Conservation (phyloP, 1,139 yeast genomes). For the Debaryomycetaceae sp. region DNA sequence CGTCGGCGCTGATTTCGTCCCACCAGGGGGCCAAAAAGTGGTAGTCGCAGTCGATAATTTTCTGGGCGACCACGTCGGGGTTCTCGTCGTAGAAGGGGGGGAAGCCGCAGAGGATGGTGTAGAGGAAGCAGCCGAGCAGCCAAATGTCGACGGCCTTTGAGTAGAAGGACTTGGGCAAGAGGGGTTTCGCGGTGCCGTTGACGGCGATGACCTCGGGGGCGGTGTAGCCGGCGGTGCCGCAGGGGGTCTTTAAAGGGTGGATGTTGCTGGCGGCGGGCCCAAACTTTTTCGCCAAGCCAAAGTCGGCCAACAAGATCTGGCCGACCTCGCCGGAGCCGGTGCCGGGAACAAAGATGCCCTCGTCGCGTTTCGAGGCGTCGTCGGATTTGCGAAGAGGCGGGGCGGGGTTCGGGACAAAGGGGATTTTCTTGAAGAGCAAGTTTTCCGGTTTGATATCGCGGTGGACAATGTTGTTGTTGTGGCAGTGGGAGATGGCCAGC, state of each 20-base stretch:
- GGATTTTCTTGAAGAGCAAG: slow-evolving; percentile 48
- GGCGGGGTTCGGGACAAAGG: slow-evolving; percentile 28
- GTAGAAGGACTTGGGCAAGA: slow-evolving; percentile 58
- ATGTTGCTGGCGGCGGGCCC: slow-evolving; percentile 2
- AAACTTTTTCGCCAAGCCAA: slow-evolving; percentile 82
- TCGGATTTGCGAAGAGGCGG: slow-evolving; percentile 54
- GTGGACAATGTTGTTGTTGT: slow-evolving; percentile 82
- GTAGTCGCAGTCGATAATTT: slow-evolving; percentile 75
- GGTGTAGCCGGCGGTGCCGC: slow-evolving; percentile 86
- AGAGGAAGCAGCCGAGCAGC: slow-evolving; percentile 90
- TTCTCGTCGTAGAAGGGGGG: slow-evolving; percentile 94
- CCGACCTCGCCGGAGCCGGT: slow-evolving; percentile 92
- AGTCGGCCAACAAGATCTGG: slow-evolving; percentile 76
- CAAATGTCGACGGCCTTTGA: slow-evolving; percentile 92
- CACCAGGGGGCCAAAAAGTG: slow-evolving; percentile 91
- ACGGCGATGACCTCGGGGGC: slow-evolving; percentile 81
- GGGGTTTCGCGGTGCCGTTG: slow-evolving; percentile 9
- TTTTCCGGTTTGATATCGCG: slow-evolving; percentile 95
- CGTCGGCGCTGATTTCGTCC: slow-evolving; percentile 81
- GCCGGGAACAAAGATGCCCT: slow-evolving; percentile 68
- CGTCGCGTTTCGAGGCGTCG: slow-evolving; percentile 70
- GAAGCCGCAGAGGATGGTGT: slow-evolving; percentile 85
- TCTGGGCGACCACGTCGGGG: slow-evolving; percentile 67
- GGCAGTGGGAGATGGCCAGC: slow-evolving; percentile 70
- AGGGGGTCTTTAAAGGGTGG: slow-evolving; percentile 64